Evolutionary conservation across 306 rosid genomes (phyloP).

Genomic region (Echinosophora koreensis): DNA sequence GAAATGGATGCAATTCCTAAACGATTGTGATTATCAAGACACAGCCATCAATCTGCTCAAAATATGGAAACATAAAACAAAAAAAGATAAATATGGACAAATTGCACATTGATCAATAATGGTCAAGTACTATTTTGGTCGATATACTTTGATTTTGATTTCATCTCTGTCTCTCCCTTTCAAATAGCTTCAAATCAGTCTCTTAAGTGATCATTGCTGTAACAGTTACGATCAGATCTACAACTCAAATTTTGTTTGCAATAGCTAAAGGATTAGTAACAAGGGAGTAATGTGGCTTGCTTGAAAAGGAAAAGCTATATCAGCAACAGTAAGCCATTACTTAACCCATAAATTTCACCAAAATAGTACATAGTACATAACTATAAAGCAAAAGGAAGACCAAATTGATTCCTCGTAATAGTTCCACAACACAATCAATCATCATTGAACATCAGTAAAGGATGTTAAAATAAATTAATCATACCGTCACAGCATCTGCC

Average conservation of each 20-base stretch:
- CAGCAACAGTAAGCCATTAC: slow-evolving; percentile 18
- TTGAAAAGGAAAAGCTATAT: background rate
- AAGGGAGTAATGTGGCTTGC: slow-evolving; percentile 6
- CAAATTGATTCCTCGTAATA: slow-evolving; percentile 19
- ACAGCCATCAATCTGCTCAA: background rate
- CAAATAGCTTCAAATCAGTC: slow-evolving; percentile 9
- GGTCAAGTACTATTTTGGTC: slow-evolving; percentile 9
- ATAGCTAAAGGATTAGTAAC: slow-evolving; percentile 13
- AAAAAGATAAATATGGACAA: background rate
- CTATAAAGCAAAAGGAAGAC: background rate
- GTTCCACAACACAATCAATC: slow-evolving; percentile 31
- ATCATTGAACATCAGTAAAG: slow-evolving; percentile 30
- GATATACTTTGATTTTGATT: background rate
- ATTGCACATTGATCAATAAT: slow-evolving; percentile 18
- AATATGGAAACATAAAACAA: background rate
- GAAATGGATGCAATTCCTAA: background rate
- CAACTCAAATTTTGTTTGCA: background rate
- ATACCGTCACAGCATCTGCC: slow-evolving; percentile 92
- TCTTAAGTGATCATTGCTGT: background rate
- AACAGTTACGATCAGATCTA: slow-evolving; percentile 1
- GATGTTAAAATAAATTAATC: slow-evolving; percentile 35
- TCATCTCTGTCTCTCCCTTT: slow-evolving; percentile 9
- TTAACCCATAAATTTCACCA: background rate
- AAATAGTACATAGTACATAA: background rate
- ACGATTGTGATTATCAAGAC: slow-evolving; percentile 7